These are phyloP conservation scores for Penicillium sp. DNA, from an alignment of 2,329 filamentous ascomycete genomes.

Conservation along the genomic window DNA sequence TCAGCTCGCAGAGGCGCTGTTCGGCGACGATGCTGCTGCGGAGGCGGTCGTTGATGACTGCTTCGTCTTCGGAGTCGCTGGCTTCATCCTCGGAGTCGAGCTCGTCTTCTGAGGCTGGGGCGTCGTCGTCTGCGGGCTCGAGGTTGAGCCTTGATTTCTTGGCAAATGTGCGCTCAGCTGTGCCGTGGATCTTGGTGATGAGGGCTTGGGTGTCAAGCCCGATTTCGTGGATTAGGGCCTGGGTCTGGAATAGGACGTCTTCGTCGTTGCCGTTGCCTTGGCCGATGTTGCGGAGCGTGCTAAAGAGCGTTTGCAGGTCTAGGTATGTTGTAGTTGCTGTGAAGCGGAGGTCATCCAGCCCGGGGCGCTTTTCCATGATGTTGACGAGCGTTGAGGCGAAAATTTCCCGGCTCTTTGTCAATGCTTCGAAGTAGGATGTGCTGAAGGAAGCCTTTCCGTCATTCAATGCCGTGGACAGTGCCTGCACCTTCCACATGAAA, in stretches of 20 bases:
- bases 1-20: constrained; percentile 79
- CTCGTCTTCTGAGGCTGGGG: constrained; percentile 64
- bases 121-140: constrained; percentile 64
- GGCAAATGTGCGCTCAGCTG: constrained; percentile 74
- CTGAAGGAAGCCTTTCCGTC: constrained; percentile 57
- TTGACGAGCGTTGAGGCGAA: constrained; percentile 51
- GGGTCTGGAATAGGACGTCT: constrained; percentile 54
- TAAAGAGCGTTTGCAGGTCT: constrained; percentile 78
- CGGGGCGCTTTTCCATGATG: constrained; percentile 50
- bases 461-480: constrained; percentile 55
- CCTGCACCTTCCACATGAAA: constrained; percentile 87
- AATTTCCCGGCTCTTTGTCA: constrained; percentile 60
- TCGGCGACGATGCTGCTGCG: constrained; percentile 73
- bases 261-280: constrained; percentile 40
- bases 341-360: constrained; percentile 73
- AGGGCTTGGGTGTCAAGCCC: constrained; percentile 60
- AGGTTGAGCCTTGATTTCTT: constrained; percentile 55
- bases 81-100: constrained; percentile 45
- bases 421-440: constrained; percentile 63
- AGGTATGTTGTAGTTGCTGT: constrained; percentile 73
- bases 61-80: constrained; percentile 34
- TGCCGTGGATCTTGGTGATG: constrained; percentile 73
- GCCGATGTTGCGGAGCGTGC: constrained; percentile 61
- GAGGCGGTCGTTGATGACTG: constrained; percentile 51
- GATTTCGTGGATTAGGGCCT: constrained; percentile 67